Evolutionary conservation across 2,329 filamentous ascomycete species (phyloP), one percentile per base, ranked within the genome.

Genomic region (Monosporascus sp.): DNA sequence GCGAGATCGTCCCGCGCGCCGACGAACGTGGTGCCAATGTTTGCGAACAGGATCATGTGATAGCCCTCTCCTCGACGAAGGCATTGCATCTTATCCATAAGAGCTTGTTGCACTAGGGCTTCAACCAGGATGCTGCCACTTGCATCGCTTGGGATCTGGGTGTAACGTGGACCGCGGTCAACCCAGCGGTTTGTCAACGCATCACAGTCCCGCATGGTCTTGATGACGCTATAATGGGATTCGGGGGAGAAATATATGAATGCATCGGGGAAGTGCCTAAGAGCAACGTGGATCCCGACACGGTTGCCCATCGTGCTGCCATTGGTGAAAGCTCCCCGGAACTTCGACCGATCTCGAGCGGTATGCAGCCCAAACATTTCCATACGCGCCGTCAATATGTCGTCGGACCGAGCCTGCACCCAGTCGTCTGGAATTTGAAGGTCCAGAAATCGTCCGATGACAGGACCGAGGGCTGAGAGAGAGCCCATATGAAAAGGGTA

Each of bases 271-370:
- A 51, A 51, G 6, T 57, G 50, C 35, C n/a, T 18, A 3, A 57
- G 51, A 11, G 55, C 55, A 7, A 47, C 48, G 39, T 49, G 51
- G 18, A 57, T 55, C 7, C 55, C 55, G 22, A 41, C 37, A 11
- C 55, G 44, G 35, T 57, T 57, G 15, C 55, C 55, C 50, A 57
- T 57, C 3, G 53, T 57, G 41, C 52, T 53, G 6, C 55, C 55
- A 37, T 49, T 55, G 2, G 55, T 57, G 41, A 57, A 55, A 15
- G 45, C 46, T 18, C 53, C 53, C 37, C 41, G 48, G 17, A 57
- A 57, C 4, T n/a, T 2, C n/a, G 27, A n/a, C 37, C 45, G 18
- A 15, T 43, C 41, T 45, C 50, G 24, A 15, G 38, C 15, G 9
- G 31, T 35, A 18, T 14, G 15, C 15, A 55, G 31, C 3, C 55